Percentiles rank a stretch among this genome's conserved stretches.
Conservation (phyloP, 495 filamentous ascomycete species). For the Penicillium daleae region DNA sequence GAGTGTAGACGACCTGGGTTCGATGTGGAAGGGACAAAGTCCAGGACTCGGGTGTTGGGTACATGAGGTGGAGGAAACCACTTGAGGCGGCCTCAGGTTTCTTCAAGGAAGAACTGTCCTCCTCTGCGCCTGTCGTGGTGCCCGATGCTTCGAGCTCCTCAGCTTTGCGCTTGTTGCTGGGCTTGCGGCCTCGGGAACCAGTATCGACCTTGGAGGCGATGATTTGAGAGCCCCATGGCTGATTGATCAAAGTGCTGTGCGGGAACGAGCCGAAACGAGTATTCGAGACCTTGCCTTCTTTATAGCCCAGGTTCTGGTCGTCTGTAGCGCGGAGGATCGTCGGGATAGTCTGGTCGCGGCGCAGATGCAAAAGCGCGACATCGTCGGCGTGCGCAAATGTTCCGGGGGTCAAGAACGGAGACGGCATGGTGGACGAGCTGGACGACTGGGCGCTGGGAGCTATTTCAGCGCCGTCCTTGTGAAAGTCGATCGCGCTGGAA, state of each 20-base stretch:
- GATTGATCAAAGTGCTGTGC: conserved; percentile 77
- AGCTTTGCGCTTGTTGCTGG: conserved; percentile 62
- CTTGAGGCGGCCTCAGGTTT: conserved; percentile 63
- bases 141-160: conserved; percentile 43
- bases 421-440: conserved; percentile 43
- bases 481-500: not conserved
- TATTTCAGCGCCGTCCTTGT: not conserved
- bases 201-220: conserved; percentile 88
- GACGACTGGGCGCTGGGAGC: conserved; percentile 1
- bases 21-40: conserved; percentile 87
- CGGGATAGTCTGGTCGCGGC: conserved; percentile 78
- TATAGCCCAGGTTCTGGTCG: conserved; percentile 68
- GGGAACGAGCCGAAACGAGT: conserved; percentile 96
- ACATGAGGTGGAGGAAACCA: conserved; percentile 88
- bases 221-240: conserved; percentile 91
- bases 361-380: conserved; percentile 80
- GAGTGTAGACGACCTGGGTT: conserved; percentile 97
- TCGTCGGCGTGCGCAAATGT: conserved; percentile 54
- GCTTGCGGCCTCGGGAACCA: conserved; percentile 69
- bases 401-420: conserved; percentile 74
- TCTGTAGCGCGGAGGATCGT: conserved; percentile 65
- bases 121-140: conserved; percentile 30
- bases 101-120: conserved; percentile 32
- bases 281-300: conserved; percentile 82
- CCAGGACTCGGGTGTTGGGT: conserved; percentile 93